Evolutionary conservation across 169 alveolate genomes (phyloP).

Genomic region (Cyclospora cayetanensis): DNA sequence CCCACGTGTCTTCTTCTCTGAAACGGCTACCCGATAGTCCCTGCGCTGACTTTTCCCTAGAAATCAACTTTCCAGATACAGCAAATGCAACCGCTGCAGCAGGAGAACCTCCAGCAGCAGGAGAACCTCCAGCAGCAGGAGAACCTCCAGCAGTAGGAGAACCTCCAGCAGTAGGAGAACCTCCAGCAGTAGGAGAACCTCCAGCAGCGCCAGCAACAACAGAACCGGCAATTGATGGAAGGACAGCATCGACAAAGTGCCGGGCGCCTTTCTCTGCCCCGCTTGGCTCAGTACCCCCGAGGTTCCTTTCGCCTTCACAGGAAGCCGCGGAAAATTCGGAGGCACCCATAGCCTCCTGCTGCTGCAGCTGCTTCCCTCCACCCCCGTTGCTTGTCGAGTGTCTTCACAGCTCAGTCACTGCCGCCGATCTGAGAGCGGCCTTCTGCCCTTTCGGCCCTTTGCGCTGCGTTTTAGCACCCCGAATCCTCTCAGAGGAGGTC

Average conservation of each 20-base stretch:
- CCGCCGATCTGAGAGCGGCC: neutral
- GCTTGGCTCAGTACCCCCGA: too few species aligned
- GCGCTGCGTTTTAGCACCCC: too few species aligned
- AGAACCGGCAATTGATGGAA: neutral
- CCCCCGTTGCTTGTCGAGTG: neutral
- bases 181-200: neutral
- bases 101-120: neutral
- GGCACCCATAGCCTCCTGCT: too few species aligned
- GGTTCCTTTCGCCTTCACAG: too few species aligned
- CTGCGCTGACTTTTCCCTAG: too few species aligned
- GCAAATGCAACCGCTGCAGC: neutral
- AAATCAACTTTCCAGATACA: too few species aligned
- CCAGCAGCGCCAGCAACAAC: neutral
- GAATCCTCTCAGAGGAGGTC: too few species aligned
- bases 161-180: neutral
- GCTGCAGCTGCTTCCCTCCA: slow-evolving; percentile 14
- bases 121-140: neutral
- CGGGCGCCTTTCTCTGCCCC: too few species aligned
- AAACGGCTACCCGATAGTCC: too few species aligned
- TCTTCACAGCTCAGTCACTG: neutral
- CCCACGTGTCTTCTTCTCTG: too few species aligned
- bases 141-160: neutral
- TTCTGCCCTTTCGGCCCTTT: neutral
- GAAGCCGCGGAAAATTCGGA: too few species aligned
- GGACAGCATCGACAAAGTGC: neutral